phyloP scores from a whole-genome alignment of 148 eudicot genomes.

The Heliamphora exappendiculata region DNA sequence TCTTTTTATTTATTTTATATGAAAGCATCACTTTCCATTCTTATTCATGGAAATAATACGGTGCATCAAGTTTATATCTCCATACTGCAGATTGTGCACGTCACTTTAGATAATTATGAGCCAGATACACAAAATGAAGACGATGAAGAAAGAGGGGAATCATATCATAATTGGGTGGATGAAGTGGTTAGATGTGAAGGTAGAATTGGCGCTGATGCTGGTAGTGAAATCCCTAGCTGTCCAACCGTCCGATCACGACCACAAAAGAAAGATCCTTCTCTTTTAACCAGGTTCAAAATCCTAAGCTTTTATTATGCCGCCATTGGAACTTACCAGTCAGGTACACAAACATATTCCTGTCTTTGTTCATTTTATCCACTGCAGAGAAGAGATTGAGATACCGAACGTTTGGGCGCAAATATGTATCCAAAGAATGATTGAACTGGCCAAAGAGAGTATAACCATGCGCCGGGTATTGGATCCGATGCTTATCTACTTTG shows the following conservation, averaged over 20 bases:
- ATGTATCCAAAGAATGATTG: conserved; percentile 85
- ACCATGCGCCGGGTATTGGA: conserved; percentile 78
- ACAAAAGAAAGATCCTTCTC: conserved; percentile 63
- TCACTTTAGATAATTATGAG: conserved; percentile 59
- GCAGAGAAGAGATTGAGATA: conserved; percentile 75
- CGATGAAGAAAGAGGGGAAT: conserved; percentile 47
- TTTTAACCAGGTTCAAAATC: conserved; percentile 52
- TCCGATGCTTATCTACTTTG: conserved; percentile 81
- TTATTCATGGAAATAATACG: background rate
- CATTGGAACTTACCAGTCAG: background rate
- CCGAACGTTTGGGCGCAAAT: conserved; percentile 93
- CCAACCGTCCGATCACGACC: conserved; percentile 46
- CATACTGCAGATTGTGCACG: conserved; percentile 59
- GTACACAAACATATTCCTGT: background rate
- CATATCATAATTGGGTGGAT: conserved; percentile 84
- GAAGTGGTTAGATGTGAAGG: conserved; percentile 88
- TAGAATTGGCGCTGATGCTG: conserved; percentile 37
- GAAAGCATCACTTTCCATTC: background rate
- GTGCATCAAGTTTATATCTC: background rate
- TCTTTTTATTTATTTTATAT: background rate
- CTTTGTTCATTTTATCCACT: conserved; percentile 9
- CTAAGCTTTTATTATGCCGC: background rate
- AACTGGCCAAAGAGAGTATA: conserved; percentile 80
- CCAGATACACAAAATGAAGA: conserved; percentile 31
- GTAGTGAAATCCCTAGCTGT: conserved; percentile 37